Evolutionary conservation across 257 asterid genomes (phyloP).

Genomic region (Ocimum tenuiflorum): DNA sequence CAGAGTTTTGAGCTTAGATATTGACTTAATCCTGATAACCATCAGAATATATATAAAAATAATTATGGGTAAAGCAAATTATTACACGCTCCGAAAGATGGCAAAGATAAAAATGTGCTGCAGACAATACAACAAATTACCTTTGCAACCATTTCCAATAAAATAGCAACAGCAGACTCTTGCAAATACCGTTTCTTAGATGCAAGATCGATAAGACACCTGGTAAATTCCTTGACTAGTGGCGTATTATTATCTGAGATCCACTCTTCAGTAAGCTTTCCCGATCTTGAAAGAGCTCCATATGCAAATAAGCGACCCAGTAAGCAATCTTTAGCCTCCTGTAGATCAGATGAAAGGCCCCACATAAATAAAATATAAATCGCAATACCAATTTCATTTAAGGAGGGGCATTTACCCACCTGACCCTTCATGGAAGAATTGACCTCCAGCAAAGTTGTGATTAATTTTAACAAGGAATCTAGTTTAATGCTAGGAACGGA

Average conservation of each 20-base stretch:
- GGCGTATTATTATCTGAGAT: conserved; percentile 38
- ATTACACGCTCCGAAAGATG: not conserved
- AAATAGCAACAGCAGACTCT: conserved; percentile 72
- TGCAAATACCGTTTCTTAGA: conserved; percentile 81
- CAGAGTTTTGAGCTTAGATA: not conserved
- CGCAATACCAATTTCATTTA: not conserved
- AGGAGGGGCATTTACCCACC: conserved; percentile 42
- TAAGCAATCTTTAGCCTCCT: conserved; percentile 83
- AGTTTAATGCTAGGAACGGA: conserved; percentile 57
- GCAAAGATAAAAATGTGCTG: conserved; percentile 4
- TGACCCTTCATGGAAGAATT: conserved; percentile 94
- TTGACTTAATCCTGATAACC: not conserved
- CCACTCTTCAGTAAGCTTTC: conserved; percentile 70
- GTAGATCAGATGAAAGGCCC: conserved; percentile 21
- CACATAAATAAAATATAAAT: conserved; percentile 16
- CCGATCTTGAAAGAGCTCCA: conserved; percentile 93
- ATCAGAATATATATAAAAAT: not conserved
- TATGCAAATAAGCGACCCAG: conserved; percentile 93
- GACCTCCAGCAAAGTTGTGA: conserved; percentile 66
- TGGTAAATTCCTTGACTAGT: conserved; percentile 53
- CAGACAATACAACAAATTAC: conserved; percentile 26
- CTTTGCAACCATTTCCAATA: conserved; percentile 81
- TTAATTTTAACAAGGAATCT: conserved; percentile 75
- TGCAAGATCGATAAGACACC: conserved; percentile 61
- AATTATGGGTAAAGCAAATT: no score